phyloP scores from a whole-genome alignment of 768 basidiomycete species.

The Symmetrospora coprosmae region DNA sequence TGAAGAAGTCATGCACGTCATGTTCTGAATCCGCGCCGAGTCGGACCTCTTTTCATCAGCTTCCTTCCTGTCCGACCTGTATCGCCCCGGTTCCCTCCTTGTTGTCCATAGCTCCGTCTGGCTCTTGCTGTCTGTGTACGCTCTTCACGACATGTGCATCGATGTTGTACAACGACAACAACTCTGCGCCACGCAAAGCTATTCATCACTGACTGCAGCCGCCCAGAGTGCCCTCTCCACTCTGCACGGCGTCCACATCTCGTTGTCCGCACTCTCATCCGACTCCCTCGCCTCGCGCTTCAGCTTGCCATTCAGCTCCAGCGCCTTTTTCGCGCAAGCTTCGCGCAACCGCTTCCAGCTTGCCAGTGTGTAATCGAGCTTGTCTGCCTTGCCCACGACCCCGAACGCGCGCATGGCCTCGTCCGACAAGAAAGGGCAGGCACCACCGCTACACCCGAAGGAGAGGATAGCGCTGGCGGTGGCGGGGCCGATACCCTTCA shows the following conservation, averaged over 20 bases:
- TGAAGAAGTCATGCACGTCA: slow-evolving; percentile 12
- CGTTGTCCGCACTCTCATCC: background rate
- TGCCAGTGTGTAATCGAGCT: slow-evolving; percentile 13
- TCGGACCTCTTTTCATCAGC: too few relatives aligned
- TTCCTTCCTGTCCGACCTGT: background rate
- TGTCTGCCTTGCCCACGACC: slow-evolving; percentile 1
- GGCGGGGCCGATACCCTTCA: slow-evolving; percentile 28
- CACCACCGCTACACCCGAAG: background rate
- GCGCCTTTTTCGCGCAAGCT: background rate
- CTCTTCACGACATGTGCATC: too few relatives aligned
- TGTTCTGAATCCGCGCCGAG: slow-evolving; percentile 5
- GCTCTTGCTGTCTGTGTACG: too few relatives aligned
- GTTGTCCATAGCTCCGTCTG: background rate
- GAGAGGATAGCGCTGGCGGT: slow-evolving; percentile 28
- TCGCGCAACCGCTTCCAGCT: background rate
- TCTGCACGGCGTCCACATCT: background rate
- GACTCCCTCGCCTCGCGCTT: too few relatives aligned
- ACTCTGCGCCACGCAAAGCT: background rate
- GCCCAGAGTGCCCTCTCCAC: slow-evolving; percentile 13
- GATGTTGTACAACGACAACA: background rate
- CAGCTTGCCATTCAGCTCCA: background rate
- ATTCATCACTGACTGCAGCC: background rate
- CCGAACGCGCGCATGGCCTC: slow-evolving; percentile 19
- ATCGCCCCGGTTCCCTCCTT: background rate
- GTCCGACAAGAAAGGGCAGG: slow-evolving; percentile 16